Base-by-base conservation (phyloP, 257 asterid species). In the Gentiana macrophylla region DNA sequence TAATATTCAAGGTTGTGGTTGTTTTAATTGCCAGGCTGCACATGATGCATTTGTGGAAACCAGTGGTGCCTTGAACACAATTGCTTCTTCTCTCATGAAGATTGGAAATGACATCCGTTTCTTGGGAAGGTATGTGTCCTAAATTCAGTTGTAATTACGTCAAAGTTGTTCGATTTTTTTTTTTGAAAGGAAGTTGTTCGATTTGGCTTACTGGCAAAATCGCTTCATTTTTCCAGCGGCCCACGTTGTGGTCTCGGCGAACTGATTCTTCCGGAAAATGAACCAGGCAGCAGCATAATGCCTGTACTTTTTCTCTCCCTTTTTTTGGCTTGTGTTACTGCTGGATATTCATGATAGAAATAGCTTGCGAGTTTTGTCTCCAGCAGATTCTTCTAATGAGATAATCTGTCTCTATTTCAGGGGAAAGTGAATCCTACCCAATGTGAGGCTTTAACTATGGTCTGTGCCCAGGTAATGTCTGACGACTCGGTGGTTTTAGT, bases 241-340 rank as follows among this genome's bases (percentile, higher is more conserved):
- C 99, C 99, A 32, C 95, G 99, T 2, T 92, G 97, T 72, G 99
- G 99, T 71, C 84, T 92, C 10, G 99, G 99, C 34, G 97, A 92
- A 72, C 94, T 88, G 72, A 75, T 81, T 62, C 99, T 92, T 71
- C 99, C 99, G 47, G 99, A 92, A 75, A 92, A 92, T 80, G 99
- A 92, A 77, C 97, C 99, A 36, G 97, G 99, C 64, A 92, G 99
- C 92, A 88, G 99, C 68, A 88, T 92, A 68, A 92, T 92, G 97
- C 99, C 99, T 59, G 97, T 92, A 88, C 68, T 49, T 36, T 49
- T 62, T 74, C 50, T 50, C 15, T 60, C 35, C 60, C 36, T 62
- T 59, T 34, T 60, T 65, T 59, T 56, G 24, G 32, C 58, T 67
- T 56, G 45, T 48, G 51, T 49, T 52, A 24, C 54, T 13, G 51